Percentiles rank a stretch among this genome's conserved stretches.
Conservation (phyloP, 2,329 filamentous ascomycete species). For the Xylariaceae sp. region DNA sequence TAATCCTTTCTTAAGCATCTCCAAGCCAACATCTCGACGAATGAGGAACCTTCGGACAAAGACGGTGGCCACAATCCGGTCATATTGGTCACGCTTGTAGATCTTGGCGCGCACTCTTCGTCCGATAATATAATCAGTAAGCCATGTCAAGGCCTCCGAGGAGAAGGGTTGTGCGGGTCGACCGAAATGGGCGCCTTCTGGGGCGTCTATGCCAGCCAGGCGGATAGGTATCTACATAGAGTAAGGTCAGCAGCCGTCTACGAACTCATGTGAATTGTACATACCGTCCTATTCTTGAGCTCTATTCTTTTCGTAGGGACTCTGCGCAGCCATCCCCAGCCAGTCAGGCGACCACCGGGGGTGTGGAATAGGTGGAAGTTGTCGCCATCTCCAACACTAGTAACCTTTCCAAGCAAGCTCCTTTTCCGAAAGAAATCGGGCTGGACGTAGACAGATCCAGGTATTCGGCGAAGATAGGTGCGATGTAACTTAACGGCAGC, state of each 20-base stretch:
- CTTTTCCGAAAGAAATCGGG: conserved; percentile 70
- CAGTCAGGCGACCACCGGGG: conserved; percentile 78
- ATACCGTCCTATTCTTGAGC: conserved; percentile 72
- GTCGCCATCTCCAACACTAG: conserved; percentile 93
- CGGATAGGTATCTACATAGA: conserved; percentile 71
- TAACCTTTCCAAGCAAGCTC: conserved; percentile 80
- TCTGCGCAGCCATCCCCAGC: conserved; percentile 87
- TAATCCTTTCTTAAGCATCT: conserved; percentile 81
- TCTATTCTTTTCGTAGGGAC: conserved; percentile 66
- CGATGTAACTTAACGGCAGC: conserved; percentile 59
- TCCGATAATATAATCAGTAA: conserved; percentile 67
- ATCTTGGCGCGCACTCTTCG: conserved; percentile 77
- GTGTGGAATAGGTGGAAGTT: conserved; percentile 94
- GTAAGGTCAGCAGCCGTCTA: conserved; percentile 26
- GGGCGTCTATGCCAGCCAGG: conserved; percentile 88
- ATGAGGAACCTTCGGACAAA: conserved; percentile 66
- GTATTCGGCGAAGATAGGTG: conserved; percentile 79
- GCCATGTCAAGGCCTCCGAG: conserved; percentile 75
- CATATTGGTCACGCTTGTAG: conserved; percentile 85
- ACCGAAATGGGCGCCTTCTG: conserved; percentile 90
- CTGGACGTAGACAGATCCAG: conserved; percentile 69
- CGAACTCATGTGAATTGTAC: too few relatives aligned
- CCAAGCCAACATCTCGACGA: conserved; percentile 76
- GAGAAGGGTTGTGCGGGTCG: conserved; percentile 79
- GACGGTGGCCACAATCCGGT: conserved; percentile 82